phyloP scores from a whole-genome alignment of 139 green algal species.

The Coelastrella sp. region DNA sequence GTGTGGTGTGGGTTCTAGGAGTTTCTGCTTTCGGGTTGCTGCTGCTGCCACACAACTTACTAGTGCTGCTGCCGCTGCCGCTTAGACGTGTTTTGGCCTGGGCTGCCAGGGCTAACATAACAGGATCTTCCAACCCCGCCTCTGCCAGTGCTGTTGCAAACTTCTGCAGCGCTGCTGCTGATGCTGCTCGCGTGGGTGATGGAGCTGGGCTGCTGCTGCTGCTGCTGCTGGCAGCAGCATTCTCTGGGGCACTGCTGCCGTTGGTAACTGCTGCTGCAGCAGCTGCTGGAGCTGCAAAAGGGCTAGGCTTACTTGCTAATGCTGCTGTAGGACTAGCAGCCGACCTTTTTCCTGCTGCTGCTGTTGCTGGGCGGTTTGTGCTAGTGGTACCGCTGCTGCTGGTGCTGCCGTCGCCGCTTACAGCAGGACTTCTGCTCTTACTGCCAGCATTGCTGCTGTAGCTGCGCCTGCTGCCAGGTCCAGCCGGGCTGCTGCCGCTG shows the following conservation, averaged over 20 bases:
- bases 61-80: not conserved
- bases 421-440: too few relatives aligned
- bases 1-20: too few relatives aligned
- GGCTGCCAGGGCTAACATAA: not conserved
- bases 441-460: not conserved
- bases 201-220: too few relatives aligned
- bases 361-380: too few relatives aligned
- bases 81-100: not conserved
- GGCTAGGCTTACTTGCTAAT: not conserved
- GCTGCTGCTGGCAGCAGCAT: too few relatives aligned
- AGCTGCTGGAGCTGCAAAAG: not conserved
- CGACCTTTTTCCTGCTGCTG: too few relatives aligned
- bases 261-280: not conserved
- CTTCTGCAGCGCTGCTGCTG: not conserved
- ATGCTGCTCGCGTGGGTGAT: not conserved
- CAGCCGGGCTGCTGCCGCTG: not conserved
- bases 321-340: too few relatives aligned
- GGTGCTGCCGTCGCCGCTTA: too few relatives aligned
- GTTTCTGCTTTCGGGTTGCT: not conserved
- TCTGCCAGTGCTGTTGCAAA: not conserved
- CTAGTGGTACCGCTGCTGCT: too few relatives aligned
- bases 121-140: not conserved
- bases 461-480: not conserved
- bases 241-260: too few relatives aligned
- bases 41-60: not conserved